Evolutionary conservation across 73 alveolate species (phyloP).

Genomic region (Breviolum minutum): DNA sequence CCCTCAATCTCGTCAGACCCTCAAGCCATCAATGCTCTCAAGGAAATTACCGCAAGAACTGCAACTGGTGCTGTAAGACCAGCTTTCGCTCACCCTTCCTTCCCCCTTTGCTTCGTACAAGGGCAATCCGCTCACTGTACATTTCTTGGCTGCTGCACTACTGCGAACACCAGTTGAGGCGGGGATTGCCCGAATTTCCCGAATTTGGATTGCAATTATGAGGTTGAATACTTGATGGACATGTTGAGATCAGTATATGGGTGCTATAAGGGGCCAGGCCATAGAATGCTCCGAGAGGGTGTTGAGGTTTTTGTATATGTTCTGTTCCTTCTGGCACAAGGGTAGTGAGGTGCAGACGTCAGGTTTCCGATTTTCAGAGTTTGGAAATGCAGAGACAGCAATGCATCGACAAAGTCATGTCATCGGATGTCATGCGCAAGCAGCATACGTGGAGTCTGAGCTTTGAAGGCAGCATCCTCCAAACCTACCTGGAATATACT

Average conservation of each 20-base stretch:
- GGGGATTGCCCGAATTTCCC: not conserved
- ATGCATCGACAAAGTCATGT: too few species aligned
- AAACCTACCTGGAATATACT: slow-evolving; percentile 15
- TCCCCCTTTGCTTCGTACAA: not conserved
- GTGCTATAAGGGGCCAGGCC: too few species aligned
- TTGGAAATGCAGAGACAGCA: too few species aligned
- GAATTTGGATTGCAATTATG: too few species aligned
- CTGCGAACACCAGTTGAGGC: slow-evolving; percentile 66
- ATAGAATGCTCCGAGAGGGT: too few species aligned
- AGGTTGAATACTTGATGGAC: not conserved
- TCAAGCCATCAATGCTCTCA: not conserved
- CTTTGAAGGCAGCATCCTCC: not conserved
- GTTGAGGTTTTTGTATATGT: too few species aligned
- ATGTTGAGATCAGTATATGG: not conserved
- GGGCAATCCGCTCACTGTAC: slow-evolving; percentile 25
- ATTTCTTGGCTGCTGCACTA: slow-evolving; percentile 69
- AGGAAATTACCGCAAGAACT: not conserved
- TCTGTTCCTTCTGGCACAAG: too few species aligned
- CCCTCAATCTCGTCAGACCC: not conserved
- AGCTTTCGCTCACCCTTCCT: not conserved
- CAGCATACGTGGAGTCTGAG: not conserved
- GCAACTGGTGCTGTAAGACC: not conserved
- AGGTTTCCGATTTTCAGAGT: too few species aligned
- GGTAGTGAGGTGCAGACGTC: too few species aligned
- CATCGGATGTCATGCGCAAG: not conserved